phyloP scores from a whole-genome alignment of 2,329 filamentous ascomycete genomes.

The Malbranchea cinnamomea region DNA sequence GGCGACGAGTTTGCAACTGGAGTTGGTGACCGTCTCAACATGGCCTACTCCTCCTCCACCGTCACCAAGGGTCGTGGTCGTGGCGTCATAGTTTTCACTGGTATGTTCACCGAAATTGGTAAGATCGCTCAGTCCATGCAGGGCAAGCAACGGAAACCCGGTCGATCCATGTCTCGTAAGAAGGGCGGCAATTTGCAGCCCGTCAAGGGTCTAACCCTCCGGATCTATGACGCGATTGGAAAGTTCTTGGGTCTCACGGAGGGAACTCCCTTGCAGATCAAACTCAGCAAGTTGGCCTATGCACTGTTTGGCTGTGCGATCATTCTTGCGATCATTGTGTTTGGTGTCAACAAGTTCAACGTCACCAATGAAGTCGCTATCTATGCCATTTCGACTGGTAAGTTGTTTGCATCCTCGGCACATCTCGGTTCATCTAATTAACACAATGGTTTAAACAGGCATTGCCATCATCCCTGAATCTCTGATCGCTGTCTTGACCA shows the following conservation, averaged over 20 bases:
- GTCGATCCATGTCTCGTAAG: constrained; percentile 29
- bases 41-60: constrained; percentile 46
- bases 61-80: constrained; percentile 45
- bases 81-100: constrained; percentile 44
- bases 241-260: constrained; percentile 46
- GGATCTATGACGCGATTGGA: constrained; percentile 34
- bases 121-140: constrained; percentile 44
- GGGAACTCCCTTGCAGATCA: constrained; percentile 73
- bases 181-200: constrained; percentile 32
- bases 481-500: constrained; percentile 47
- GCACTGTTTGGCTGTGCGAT: constrained; percentile 60
- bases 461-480: constrained; percentile 50
- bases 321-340: constrained; percentile 46
- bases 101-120: constrained; percentile 48
- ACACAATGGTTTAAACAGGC: constrained; percentile 12
- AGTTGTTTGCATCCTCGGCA: constrained; percentile 8
- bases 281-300: constrained; percentile 72
- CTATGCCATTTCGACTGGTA: constrained; percentile 41
- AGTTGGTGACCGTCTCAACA: constrained; percentile 44
- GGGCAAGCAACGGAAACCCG: constrained; percentile 30
- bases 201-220: constrained; percentile 36
- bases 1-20: constrained; percentile 22
- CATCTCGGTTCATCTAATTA: not conserved
- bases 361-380: constrained; percentile 43
- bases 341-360: constrained; percentile 43